Evolutionary conservation across 1,284 basidiomycete genomes (phyloP), one percentile per base, ranked within the genome.

Genomic region (Ganoderma meredithae): DNA sequence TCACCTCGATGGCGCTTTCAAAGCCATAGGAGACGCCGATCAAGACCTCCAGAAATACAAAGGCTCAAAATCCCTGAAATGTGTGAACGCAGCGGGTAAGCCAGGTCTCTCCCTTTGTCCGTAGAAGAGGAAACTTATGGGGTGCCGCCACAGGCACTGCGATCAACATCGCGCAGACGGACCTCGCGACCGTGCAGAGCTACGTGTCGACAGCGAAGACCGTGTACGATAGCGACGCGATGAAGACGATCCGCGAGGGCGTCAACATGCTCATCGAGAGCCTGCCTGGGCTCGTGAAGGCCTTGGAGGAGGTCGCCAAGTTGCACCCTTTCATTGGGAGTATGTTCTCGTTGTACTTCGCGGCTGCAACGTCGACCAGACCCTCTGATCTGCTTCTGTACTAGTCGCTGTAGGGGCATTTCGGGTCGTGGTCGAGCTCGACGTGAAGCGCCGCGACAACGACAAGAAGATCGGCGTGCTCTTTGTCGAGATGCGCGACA

Each of bases 371-470:
- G 36, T 36, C 43, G 10, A 44, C 12, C 43, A 13, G 27, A 19
- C 3, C 22, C 5, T 44, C 3, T 33, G 15, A 43, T 10, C 19
- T 8, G 25, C 33, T 43, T 31, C 17, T n/a, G 3, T 22, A 7
- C 0, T 44, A 86, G 85, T 81, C 31, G 82, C 80, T 33, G 82
- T 85, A 0, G 64, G 79, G 27, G 83, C 84, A 0, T 86, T 86
- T 75, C 80, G 82, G 65, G 74, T 80, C 5, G 82, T 83, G 0
- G 78, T 82, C 53, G 80, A 74, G 19, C 77, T 86, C 22, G 80
- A 84, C 44, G 63, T 82, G 40, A 81, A 77, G 17, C 77, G 83
- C 22, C 74, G 81, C 13, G 80, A 83, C 15, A 86, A 86, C 62
- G 82, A 85, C 67, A 77, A 75, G 66, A 84, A 83, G 63, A 80